Base-by-base conservation (phyloP, 306 rosid species). In the Cicer judaicum region DNA sequence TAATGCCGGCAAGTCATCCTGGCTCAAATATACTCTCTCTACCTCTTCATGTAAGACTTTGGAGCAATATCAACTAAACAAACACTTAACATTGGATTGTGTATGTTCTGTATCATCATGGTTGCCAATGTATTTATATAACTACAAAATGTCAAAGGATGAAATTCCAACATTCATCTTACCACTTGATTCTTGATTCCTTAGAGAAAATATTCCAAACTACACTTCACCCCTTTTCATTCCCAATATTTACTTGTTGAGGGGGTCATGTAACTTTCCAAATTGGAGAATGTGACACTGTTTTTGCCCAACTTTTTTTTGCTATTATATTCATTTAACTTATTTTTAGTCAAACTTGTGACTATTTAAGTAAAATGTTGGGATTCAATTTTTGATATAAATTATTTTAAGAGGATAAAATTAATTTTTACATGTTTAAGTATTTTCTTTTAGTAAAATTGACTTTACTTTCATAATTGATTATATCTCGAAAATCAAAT, bases 1-100 rank as follows among this genome's bases (percentile, higher is more conserved):
- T 60, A 11, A 52, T 21, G 84, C 72, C 87, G 82, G 80, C 87
- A 85, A 85, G 87, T 82, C 89, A 85, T 85, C 83, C 87, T 77
- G 89, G 84, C 89, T 85, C 89, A 79, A 77, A 57, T 53, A 0
- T 70, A 70, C 85, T 85, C 84, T 79, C 76, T 82, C 70, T 54
- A 0, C 82, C 84, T 52, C 86, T 38, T 76, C 80, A 68, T 78
- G 73, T 64, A 64, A 74, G 80, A 70, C 81, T 54, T 38, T 75
- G 19, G 65, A 81, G 78, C 78, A 46, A 3, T 48, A 48, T 12
- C n/a, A 2, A 12, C 13, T 1, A 48, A 12, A 1, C 4, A 48
- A 12, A 1, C 4, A 46, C 5, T 64, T 65, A 10, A 11, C 46
- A 19, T 65, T 43, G 19, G 3, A 43, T 43, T 18, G 11, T 44